Base-by-base conservation (phyloP, 1,139 yeast genomes). In the Hyphopichia buzzinii region DNA sequence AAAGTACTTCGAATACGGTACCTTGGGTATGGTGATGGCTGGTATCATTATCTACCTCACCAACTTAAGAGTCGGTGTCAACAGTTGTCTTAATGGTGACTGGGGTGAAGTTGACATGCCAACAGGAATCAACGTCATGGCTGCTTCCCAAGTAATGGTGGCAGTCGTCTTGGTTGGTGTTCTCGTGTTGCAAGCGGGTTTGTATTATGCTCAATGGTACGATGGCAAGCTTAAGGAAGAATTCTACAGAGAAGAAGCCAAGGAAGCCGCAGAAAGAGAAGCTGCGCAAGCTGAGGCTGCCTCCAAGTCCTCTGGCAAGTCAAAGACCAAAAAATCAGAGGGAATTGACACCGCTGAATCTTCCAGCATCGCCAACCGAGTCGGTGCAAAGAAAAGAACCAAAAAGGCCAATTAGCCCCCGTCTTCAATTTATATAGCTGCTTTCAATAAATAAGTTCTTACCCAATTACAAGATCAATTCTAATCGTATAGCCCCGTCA, bases 81-180 rank as follows among this genome's bases (percentile, higher is more conserved):
- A 76, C 49, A 78, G 94, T 36, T 79, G 88, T 41, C 52, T 77
- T 22, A 62, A 74, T 40, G 89, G 90, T 31, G 70, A 78, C 42
- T 92, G 97, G 97, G 97, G 96, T 44, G 97, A 92, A 38, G 96
- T 92, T 36, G 88, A 86, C 52, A 79, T 76, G 58, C 70, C 72
- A 43, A 88, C 96, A 21, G 97, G 97, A 17, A 65, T 92, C 51
- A 87, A 87, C 48, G 96, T 92, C 30, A 79, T 92, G 58, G 96
- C 95, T 30, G 97, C 97, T 4, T 81, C 95, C 30, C 83, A 84
- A 61, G 77, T 85, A 32, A 84, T 92, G 72, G 72, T 86, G 46
- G 78, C 84, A 15, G 60, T 88, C 41, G 72, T 84, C 14, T 69
- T 90, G 39, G 54, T 79, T 21, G 97, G 97, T 43, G 87, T 89